Evolutionary conservation across 352 stramenopile species (phyloP).

Genomic region (Globisporangium acanthophoron): DNA sequence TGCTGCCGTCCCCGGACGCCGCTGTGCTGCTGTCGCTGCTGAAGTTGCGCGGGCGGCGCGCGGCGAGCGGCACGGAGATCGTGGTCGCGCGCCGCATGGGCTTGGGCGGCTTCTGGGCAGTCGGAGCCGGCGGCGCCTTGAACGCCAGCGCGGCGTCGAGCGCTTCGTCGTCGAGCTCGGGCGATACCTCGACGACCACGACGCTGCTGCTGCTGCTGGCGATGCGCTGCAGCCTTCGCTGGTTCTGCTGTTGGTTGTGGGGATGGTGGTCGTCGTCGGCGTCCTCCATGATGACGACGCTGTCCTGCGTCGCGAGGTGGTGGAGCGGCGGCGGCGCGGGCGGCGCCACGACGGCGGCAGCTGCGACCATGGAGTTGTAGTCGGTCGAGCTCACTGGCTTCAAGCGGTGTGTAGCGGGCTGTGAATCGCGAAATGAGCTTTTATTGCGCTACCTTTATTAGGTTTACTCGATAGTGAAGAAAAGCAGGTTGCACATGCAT

Average conservation of each 20-base stretch:
- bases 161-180: constrained; percentile 11
- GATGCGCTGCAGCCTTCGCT: background rate
- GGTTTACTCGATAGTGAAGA: background rate
- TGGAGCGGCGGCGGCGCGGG: background rate
- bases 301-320: constrained; percentile 4
- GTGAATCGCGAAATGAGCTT: background rate
- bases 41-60: constrained; percentile 9
- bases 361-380: background rate
- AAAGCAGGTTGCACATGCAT: background rate
- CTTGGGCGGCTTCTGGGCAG: constrained; percentile 1
- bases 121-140: background rate
- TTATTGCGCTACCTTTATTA: background rate
- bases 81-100: constrained; percentile 49
- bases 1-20: constrained; percentile 2
- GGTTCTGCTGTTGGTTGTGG: background rate
- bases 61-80: constrained; percentile 30
- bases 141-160: constrained; percentile 3
- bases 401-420: background rate
- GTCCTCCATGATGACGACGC: constrained; percentile 11
- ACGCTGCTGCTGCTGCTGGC: constrained; percentile 4
- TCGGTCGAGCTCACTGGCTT: background rate
- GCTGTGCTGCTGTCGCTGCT: constrained; percentile 16
- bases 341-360: background rate
- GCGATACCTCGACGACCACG: constrained; percentile 6
- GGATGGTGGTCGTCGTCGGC: background rate